Evolutionary conservation across 495 filamentous ascomycete genomes (phyloP), one percentile per base, ranked within the genome.

Genomic region (Lentithecium fluviatile): DNA sequence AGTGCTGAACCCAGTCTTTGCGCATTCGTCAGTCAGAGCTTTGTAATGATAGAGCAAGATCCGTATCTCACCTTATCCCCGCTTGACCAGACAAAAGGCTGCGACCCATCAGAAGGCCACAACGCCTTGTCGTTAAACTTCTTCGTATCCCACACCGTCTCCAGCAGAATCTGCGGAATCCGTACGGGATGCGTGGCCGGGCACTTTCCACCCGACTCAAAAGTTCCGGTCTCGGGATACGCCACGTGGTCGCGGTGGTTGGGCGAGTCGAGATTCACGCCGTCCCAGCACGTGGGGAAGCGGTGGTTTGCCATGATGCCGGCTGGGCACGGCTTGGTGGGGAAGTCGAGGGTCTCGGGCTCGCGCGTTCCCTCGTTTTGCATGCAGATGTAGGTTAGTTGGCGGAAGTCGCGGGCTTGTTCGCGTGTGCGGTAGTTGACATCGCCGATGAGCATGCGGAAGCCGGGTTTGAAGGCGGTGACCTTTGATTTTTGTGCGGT

Each of bases 91-190:
- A 15, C 19, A 13, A 43, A 43, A 6, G 40, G 40, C 13, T 43
- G 40, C 5, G 15, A n/a, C 15, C 40, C 40, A 20, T 43, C 40
- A 6, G 13, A 15, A 20, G 40, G 40, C 40, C 40, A 43, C 40
- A 43, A 20, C 15, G 15, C 19, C 19, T 43, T 43, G 19, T 43
- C 40, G 19, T 43, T 43, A 13, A 43, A 43, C 40, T 43, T 15
- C 15, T 15, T 43, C 4, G 40, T 43, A 43, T 43, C 40, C 40
- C 40, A 43, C 5, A 43, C 42, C 8, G 78, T 76, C 62, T 79
- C 77, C 60, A 74, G 75, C 71, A 78, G 76, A 29, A 79, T 67
- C 66, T 79, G 77, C 2, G 77, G 77, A 40, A 79, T 76, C 0
- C 68, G 62, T 25, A 79, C 69, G 5, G 77, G 76, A 69, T 79